Percentiles rank a stretch among this genome's conserved stretches.
Evolutionary conservation across 768 basidiomycete genomes (phyloP).

Genomic region (Leccinum fibrillosum): DNA sequence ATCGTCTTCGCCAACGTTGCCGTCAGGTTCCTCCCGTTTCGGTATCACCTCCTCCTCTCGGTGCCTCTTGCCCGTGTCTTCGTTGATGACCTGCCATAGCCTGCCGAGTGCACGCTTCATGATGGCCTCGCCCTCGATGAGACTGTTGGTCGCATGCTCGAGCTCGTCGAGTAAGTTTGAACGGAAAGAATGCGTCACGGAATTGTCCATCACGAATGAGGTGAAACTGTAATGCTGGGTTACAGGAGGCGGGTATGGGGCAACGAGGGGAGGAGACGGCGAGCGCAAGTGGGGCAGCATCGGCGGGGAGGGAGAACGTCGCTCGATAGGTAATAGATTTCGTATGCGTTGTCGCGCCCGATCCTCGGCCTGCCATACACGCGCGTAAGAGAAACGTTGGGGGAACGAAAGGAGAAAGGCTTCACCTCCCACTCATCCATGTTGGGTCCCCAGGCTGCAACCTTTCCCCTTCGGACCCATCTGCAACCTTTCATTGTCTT

Average conservation of each 20-base stretch:
- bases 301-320: conserved; percentile 69
- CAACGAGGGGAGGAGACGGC: conserved; percentile 72
- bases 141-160: conserved; percentile 75
- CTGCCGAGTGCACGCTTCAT: conserved; percentile 73
- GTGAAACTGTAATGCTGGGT: conserved; percentile 72
- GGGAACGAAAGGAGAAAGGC: conserved; percentile 2
- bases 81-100: conserved; percentile 78
- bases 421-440: conserved; percentile 84
- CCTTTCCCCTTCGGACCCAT: conserved; percentile 81
- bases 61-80: conserved; percentile 49
- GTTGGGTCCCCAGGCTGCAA: conserved; percentile 78
- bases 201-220: conserved; percentile 83
- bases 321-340: conserved; percentile 54
- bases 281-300: conserved; percentile 72
- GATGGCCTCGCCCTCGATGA: conserved; percentile 79
- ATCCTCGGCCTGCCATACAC: conserved; percentile 63
- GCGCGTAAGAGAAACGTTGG: conserved; percentile 8
- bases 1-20: conserved; percentile 40
- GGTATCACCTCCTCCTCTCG: conserved; percentile 47
- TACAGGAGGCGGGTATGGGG: conserved; percentile 71
- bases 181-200: conserved; percentile 81
- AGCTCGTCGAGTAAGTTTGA: conserved; percentile 75
- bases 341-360: conserved; percentile 79
- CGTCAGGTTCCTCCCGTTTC: conserved; percentile 68
- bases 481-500: conserved; percentile 73